Percentiles rank a stretch among this genome's conserved stretches.
Conservation (phyloP, 2,329 filamentous ascomycete species). For the Aureobasidium zeae region DNA sequence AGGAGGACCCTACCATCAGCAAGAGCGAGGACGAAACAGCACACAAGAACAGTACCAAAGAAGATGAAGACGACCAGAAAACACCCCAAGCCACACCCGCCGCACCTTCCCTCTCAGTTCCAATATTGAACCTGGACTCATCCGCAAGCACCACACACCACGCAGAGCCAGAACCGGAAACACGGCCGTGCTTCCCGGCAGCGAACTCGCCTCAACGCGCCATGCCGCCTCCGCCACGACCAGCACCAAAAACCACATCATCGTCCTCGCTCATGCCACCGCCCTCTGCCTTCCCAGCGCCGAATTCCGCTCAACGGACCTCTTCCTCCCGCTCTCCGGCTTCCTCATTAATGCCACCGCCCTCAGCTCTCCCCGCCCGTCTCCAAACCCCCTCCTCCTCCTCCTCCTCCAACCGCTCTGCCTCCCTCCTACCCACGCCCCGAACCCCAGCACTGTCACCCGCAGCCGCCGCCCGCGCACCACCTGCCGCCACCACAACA, state of each 20-base stretch:
- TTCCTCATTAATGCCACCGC: conserved; percentile 25
- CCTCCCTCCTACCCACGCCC: conserved; percentile 31
- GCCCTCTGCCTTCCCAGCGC: conserved; percentile 37
- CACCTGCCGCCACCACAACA: too few species aligned
- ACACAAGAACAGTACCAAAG: not conserved
- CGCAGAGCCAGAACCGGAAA: conserved; percentile 11
- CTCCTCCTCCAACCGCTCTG: too few species aligned
- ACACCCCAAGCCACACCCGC: conserved; percentile 26
- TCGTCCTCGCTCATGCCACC: conserved; percentile 28
- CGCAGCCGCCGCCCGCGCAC: conserved; percentile 19
- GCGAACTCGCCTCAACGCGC: conserved; percentile 39
- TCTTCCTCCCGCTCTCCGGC: too few species aligned
- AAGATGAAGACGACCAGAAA: conserved; percentile 17
- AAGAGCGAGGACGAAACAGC: not conserved
- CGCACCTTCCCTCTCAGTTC: conserved; percentile 18
- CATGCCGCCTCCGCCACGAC: conserved; percentile 16
- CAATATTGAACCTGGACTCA: conserved; percentile 17
- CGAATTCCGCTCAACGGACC: conserved; percentile 39
- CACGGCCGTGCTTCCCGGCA: conserved; percentile 37
- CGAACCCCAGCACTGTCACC: conserved; percentile 33
- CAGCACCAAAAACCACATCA: not conserved
- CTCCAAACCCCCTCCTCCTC: too few species aligned
- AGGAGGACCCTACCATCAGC: not conserved
- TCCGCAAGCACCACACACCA: not conserved
- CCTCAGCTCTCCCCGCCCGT: conserved; percentile 18